Percentiles rank a stretch among this genome's conserved stretches.
These are phyloP conservation scores for Chaetomium cochliodes DNA, from an alignment of 495 filamentous ascomycete genomes.

Conservation along the genomic window DNA sequence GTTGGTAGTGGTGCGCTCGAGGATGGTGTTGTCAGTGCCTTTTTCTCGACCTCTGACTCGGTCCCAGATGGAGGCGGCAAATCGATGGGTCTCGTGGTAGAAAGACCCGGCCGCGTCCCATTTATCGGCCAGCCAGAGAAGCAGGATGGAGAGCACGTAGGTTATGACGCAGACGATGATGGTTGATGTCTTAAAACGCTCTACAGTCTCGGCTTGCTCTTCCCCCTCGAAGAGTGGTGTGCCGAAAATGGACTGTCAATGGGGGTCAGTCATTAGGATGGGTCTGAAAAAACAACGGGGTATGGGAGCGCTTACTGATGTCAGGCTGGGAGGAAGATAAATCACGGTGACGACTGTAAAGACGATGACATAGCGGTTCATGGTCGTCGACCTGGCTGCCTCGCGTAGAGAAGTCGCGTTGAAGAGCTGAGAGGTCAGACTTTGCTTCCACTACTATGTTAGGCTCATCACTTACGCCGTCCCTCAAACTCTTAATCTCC, in stretches of 20 bases:
- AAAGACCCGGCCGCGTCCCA: conserved; percentile 6
- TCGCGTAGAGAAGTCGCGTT: conserved; percentile 27
- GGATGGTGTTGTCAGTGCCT: not conserved
- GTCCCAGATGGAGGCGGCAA: not conserved
- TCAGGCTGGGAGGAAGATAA: conserved; percentile 17
- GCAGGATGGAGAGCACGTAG: conserved; percentile 10
- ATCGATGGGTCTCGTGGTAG: not conserved
- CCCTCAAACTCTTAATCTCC: conserved; percentile 21
- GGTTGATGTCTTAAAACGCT: conserved; percentile 19
- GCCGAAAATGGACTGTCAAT: conserved; percentile 8
- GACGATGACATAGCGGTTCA: conserved; percentile 24
- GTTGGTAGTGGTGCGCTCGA: no score
- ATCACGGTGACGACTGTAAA: conserved; percentile 25
- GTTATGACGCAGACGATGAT: conserved; percentile 17
- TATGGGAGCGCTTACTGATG: conserved; percentile 11
- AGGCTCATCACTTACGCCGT: conserved; percentile 14
- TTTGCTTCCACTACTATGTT: not conserved
- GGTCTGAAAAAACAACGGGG: not conserved
- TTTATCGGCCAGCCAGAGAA: conserved; percentile 16
- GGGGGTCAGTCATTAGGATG: not conserved
- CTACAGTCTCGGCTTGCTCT: not conserved
- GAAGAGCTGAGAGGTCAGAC: conserved; percentile 15
- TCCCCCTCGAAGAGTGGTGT: conserved; percentile 13
- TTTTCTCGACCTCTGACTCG: not conserved
- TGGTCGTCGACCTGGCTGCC: conserved; percentile 16